Evolutionary conservation across 352 stramenopile genomes (phyloP), one percentile per base, ranked within the genome.

Genomic region (Phytophthora lateralis): DNA sequence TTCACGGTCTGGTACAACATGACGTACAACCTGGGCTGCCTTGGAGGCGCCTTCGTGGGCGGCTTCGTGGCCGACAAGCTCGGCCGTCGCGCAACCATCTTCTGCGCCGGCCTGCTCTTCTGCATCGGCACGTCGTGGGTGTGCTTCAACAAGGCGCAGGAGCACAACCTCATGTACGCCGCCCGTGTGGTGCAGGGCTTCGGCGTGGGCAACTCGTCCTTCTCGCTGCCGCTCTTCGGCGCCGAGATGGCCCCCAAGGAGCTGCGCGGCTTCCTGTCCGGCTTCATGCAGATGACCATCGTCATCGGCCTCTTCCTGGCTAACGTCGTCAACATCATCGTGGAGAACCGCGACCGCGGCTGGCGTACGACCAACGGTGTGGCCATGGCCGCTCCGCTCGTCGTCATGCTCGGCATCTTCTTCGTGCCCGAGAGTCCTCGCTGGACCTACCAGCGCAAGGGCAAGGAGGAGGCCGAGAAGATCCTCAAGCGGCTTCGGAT

Each of bases 261-360:
- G 42, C 53, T 60, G 9, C 53, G 53, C 10, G 53, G 53, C 11
- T 10, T 60, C 6, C 41, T 60, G 6, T 61, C 54, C 6, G 54
- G 54, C n/a, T 61, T 61, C 54, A 61, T 61, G 54, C 54, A 61
- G 43, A 73, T 71, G 60, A 67, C 66, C 21, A 43, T 65, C 52
- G 65, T 73, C 30, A 76, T 51, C 4, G 68, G 68, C 14, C 49
- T 76, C n/a, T 53, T 73, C 44, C 50, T 76, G 11, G 60, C 68
- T 21, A 72, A 72, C 50, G 53, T 73, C 39, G 56, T 75, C 4
- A 78, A 75, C 59, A 24, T 62, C 9, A 55, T 70, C 27, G 48
- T 78, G 6, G 38, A 72, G 46, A 18, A 70, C 55, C 18, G 47
- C 12, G 41, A 51, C 30, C 48, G 56, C 14, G 66, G 70, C 20